These are phyloP conservation scores for Aegilops sharonensis DNA, from an alignment of 176 grass and related monocot species.

Conservation along the genomic window DNA sequence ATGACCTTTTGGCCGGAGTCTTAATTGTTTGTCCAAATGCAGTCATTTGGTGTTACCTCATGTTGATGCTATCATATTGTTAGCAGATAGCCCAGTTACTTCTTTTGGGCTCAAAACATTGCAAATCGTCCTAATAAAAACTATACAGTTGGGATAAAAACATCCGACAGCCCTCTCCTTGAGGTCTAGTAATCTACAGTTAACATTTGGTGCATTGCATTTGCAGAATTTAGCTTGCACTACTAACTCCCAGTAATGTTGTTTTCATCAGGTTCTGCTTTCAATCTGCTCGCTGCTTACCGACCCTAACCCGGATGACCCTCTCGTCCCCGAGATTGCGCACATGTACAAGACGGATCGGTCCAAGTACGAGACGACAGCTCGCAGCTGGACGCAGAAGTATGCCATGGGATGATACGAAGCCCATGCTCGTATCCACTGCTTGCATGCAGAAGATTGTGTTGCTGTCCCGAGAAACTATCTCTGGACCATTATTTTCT, in stretches of 20 bases:
- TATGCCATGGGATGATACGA: slow-evolving; percentile 62
- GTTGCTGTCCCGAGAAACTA: slow-evolving; percentile 27
- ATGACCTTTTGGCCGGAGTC: too few species aligned
- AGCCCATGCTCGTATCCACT: slow-evolving; percentile 3
- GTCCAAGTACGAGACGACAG: slow-evolving; percentile 54
- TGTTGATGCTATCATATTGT: neutral
- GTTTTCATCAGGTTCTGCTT: slow-evolving; percentile 50
- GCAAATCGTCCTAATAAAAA: neutral
- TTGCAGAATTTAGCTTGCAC: neutral
- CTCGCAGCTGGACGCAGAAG: slow-evolving; percentile 73
- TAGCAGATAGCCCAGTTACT: neutral
- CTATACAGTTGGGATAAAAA: neutral
- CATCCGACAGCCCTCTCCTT: neutral
- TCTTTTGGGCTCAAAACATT: neutral
- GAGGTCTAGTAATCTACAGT: neutral
- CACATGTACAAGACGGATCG: slow-evolving; percentile 72
- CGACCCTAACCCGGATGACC: slow-evolving; percentile 68
- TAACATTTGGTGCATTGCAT: neutral
- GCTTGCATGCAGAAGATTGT: slow-evolving; percentile 38
- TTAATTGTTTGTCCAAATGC: neutral
- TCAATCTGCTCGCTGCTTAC: slow-evolving; percentile 72
- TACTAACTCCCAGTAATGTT: neutral
- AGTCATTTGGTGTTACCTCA: neutral
- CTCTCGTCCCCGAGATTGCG: slow-evolving; percentile 72
- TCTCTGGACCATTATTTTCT: slow-evolving; percentile 38